A percentile compares a stretch with the other conserved stretches of the same genome.
Evolutionary conservation across 768 basidiomycete genomes (phyloP).

Genomic region (Collybia nuda): DNA sequence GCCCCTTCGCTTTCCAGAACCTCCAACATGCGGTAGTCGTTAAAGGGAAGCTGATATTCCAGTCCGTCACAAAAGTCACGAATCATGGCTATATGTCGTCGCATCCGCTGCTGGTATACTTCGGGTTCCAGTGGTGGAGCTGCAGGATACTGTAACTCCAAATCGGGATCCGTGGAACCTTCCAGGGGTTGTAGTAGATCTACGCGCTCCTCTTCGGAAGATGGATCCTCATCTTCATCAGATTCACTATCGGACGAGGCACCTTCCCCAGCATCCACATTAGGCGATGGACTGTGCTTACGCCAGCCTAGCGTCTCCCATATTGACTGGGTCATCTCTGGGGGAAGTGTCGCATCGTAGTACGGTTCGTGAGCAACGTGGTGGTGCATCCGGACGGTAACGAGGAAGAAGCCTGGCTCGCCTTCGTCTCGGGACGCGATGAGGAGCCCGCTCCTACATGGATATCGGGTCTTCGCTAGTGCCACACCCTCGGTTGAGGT

Average conservation of each 20-base stretch:
- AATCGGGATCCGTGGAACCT: not conserved
- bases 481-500: constrained; percentile 34
- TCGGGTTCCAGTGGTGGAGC: constrained; percentile 14
- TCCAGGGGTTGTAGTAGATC: not conserved
- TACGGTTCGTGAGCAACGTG: constrained; percentile 43
- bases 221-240: constrained; percentile 7
- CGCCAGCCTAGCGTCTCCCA: constrained; percentile 30
- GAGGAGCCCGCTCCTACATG: constrained; percentile 45
- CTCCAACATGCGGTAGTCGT: constrained; percentile 41
- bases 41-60: constrained; percentile 46
- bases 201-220: not conserved
- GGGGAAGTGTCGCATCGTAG: constrained; percentile 35
- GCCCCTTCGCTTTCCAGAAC: constrained; percentile 40
- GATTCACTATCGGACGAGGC: constrained; percentile 7
- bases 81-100: constrained; percentile 38
- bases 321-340: constrained; percentile 33
- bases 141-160: not conserved
- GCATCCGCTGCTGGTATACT: constrained; percentile 36
- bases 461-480: constrained; percentile 40
- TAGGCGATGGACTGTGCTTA: not conserved
- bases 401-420: constrained; percentile 20
- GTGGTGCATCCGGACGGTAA: constrained; percentile 45
- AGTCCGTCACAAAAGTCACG: constrained; percentile 45
- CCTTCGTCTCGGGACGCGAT: constrained; percentile 39
- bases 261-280: not conserved